These are phyloP conservation scores for Zymoseptoria brevis DNA, from an alignment of 2,329 filamentous ascomycete genomes.

Conservation along the genomic window DNA sequence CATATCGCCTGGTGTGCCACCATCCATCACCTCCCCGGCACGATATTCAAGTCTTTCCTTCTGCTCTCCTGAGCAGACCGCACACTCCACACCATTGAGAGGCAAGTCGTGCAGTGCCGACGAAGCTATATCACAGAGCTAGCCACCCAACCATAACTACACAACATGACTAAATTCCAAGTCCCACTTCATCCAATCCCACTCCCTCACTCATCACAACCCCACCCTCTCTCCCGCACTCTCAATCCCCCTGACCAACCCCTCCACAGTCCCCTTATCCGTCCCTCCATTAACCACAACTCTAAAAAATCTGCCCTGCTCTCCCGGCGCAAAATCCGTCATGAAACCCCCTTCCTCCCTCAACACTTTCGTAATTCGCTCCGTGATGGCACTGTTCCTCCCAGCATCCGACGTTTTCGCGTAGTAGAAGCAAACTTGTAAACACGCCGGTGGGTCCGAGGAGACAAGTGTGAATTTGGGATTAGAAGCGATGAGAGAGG, in stretches of 20 bases:
- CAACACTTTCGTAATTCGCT: constrained; percentile 46
- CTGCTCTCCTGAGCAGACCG: no score
- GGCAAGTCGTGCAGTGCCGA: no score
- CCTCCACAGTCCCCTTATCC: constrained; percentile 51
- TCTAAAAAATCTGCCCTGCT: constrained; percentile 57
- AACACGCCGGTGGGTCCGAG: constrained; percentile 69
- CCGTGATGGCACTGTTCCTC: constrained; percentile 42
- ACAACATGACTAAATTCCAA: no score
- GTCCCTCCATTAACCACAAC: constrained; percentile 61
- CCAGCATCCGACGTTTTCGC: constrained; percentile 41
- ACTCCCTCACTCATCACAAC: not conserved
- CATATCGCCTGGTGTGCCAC: no score
- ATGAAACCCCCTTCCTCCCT: constrained; percentile 54
- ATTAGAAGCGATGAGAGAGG: constrained; percentile 47
- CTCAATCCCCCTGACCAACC: constrained; percentile 53
- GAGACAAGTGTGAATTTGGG: constrained; percentile 64
- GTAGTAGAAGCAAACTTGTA: constrained; percentile 94
- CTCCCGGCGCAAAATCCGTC: constrained; percentile 59
- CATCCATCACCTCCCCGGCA: no score
- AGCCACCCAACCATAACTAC: no score
- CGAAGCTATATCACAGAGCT: no score
- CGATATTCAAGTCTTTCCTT: no score
- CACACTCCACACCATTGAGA: no score
- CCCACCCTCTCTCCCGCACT: constrained; percentile 30
- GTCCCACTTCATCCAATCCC: no score